phyloP scores from a whole-genome alignment of 441 rosid genomes.

The Capsella rubella region DNA sequence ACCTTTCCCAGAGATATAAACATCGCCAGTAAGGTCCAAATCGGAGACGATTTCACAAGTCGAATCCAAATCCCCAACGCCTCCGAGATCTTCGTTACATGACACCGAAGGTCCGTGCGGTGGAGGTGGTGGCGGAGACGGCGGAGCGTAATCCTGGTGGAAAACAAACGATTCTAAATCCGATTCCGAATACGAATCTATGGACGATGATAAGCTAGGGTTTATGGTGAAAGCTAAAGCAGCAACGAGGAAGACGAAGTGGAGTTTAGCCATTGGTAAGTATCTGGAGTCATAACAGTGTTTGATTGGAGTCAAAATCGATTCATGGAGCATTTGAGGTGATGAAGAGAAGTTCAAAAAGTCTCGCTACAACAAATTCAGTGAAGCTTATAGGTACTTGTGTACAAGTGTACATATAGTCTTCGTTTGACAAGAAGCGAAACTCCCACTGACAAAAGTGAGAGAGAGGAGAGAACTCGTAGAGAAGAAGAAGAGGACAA shows the following conservation, averaged over 20 bases:
- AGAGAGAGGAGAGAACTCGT: no score
- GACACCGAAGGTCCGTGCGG: slow-evolving; percentile 89
- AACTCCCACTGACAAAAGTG: no score
- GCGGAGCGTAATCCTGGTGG: slow-evolving; percentile 92
- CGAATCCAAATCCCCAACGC: slow-evolving; percentile 77
- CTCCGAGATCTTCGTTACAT: slow-evolving; percentile 87
- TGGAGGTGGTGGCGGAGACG: slow-evolving; percentile 92
- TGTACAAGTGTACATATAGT: not conserved
- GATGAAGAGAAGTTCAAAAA: no score
- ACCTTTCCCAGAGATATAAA: slow-evolving; percentile 83
- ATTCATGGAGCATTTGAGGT: slow-evolving; percentile 36
- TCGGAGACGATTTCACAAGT: slow-evolving; percentile 78
- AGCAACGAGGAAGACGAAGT: slow-evolving; percentile 28
- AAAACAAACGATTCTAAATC: slow-evolving; percentile 53
- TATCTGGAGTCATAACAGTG: slow-evolving; percentile 54
- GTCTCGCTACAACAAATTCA: not conserved
- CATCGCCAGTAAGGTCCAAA: slow-evolving; percentile 79
- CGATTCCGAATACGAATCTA: slow-evolving; percentile 47
- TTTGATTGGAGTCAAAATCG: slow-evolving; percentile 39
- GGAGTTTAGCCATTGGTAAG: slow-evolving; percentile 63
- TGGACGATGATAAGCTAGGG: slow-evolving; percentile 41
- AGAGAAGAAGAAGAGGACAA: no score
- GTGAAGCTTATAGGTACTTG: not conserved
- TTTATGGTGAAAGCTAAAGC: slow-evolving; percentile 43
- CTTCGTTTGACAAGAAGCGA: not conserved